These are phyloP conservation scores for Hypoxylon sp. DNA, from an alignment of 2,329 filamentous ascomycete genomes.

Conservation along the genomic window DNA sequence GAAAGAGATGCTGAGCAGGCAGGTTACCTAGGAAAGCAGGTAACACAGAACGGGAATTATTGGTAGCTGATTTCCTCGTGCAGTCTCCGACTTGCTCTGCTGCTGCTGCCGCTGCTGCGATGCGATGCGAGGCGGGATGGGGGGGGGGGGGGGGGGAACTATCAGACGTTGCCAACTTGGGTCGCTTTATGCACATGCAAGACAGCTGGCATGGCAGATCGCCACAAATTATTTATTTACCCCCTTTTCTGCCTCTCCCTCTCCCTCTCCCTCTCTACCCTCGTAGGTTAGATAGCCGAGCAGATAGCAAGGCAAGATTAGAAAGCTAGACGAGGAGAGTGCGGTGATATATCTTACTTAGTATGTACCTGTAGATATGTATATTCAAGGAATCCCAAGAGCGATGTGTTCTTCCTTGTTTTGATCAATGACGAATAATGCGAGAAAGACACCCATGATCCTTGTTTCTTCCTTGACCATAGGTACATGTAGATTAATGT, in stretches of 20 bases:
- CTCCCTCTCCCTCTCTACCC: too few species aligned
- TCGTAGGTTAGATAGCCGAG: not conserved
- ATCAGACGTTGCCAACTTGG: constrained; percentile 20
- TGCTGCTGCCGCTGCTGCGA: constrained; percentile 15
- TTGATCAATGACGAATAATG: not conserved
- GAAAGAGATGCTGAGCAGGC: not conserved
- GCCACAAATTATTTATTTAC: constrained; percentile 37
- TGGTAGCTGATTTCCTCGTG: too few species aligned
- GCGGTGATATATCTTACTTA: not conserved
- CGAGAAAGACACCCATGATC: not conserved
- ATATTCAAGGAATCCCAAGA: not conserved
- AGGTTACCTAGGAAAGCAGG: not conserved
- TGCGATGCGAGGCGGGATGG: constrained; percentile 26
- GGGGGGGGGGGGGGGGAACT: constrained; percentile 4
- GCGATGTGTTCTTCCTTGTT: not conserved
- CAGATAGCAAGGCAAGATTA: not conserved
- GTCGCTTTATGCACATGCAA: constrained; percentile 49
- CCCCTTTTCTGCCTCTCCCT: not conserved
- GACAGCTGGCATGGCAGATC: constrained; percentile 47
- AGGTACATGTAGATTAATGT: too few species aligned
- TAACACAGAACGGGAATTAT: too few species aligned
- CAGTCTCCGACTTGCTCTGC: not conserved
- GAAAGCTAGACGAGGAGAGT: not conserved
- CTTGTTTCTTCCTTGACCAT: not conserved
- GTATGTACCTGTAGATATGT: too few species aligned